Percentiles rank a stretch among this genome's conserved stretches.
phyloP scores from a whole-genome alignment of 2,329 filamentous ascomycete genomes.

The Ophiostoma tasmaniense region DNA sequence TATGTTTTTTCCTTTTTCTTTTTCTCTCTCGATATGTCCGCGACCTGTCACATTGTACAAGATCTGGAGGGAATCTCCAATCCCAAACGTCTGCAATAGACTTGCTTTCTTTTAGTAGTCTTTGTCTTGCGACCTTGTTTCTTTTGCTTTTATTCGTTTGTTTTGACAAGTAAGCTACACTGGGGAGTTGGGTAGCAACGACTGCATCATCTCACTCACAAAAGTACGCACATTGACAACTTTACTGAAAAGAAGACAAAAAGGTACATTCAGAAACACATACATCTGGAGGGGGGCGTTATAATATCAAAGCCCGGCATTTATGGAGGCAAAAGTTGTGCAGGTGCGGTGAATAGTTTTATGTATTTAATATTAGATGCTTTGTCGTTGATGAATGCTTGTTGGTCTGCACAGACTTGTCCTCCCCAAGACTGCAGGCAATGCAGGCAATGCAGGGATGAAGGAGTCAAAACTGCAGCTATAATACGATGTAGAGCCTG shows the following conservation, averaged over 20 bases:
- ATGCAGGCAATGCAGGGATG: neutral
- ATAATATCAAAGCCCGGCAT: neutral
- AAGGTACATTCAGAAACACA: neutral
- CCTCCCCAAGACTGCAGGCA: neutral
- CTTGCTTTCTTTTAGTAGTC: neutral
- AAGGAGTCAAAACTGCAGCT: neutral
- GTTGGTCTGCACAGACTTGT: neutral
- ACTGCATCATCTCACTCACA: neutral
- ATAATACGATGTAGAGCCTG: neutral
- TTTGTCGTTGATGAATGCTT: neutral
- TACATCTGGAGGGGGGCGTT: neutral
- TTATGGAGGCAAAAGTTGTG: neutral
- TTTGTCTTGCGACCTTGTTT: neutral
- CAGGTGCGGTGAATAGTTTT: neutral
- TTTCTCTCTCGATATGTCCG: slow-evolving; percentile 22
- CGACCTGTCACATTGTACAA: slow-evolving; percentile 44
- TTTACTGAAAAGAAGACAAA: neutral
- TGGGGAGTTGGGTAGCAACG: neutral
- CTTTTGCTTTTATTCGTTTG: neutral
- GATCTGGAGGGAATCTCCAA: slow-evolving; percentile 33
- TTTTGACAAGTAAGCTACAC: neutral
- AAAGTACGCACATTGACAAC: neutral
- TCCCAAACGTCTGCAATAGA: slow-evolving; percentile 23
- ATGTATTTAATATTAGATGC: too few species aligned
- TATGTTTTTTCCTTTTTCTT: slow-evolving; percentile 2